Evolutionary conservation across 2,329 filamentous ascomycete genomes (phyloP).

Genomic region (Alternaria gaisen): DNA sequence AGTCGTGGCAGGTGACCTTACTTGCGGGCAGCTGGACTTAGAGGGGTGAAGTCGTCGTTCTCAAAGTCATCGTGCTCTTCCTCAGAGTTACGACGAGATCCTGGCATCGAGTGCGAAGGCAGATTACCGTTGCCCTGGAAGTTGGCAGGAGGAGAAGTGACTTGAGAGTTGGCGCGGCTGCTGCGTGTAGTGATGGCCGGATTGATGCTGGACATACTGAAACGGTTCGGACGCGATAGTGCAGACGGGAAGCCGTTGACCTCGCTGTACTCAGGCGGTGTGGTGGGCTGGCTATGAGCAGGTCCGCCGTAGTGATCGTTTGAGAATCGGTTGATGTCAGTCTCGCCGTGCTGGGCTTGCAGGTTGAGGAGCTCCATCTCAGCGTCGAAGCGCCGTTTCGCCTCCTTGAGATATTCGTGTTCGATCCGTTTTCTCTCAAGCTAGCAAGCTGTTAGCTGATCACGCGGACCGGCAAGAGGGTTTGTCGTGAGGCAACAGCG

Average conservation of each 20-base stretch:
- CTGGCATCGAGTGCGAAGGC: conserved; percentile 85
- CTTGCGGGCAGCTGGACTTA: conserved; percentile 47
- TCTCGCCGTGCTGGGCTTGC: conserved; percentile 82
- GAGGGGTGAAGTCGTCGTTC: conserved; percentile 68
- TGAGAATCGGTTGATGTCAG: conserved; percentile 85
- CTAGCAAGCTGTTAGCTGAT: conserved; percentile 59
- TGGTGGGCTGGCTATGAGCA: conserved; percentile 88
- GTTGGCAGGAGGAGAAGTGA: conserved; percentile 75
- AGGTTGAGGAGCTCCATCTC: conserved; percentile 91
- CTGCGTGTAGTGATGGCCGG: conserved; percentile 72
- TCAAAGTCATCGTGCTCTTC: conserved; percentile 87
- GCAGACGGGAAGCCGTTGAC: conserved; percentile 78
- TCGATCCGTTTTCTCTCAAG: conserved; percentile 93
- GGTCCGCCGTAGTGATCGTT: conserved; percentile 75
- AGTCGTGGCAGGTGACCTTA: conserved; percentile 37
- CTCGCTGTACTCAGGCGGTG: conserved; percentile 90
- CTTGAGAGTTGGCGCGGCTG: conserved; percentile 78
- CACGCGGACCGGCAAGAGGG: conserved; percentile 24
- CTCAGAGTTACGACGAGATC: conserved; percentile 85
- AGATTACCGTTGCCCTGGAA: conserved; percentile 66
- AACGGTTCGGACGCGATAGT: conserved; percentile 84
- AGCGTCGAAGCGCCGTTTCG: conserved; percentile 87
- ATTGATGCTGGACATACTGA: conserved; percentile 82
- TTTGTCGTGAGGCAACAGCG: conserved; percentile 25
- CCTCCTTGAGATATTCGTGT: conserved; percentile 89